Evolutionary conservation across 441 rosid genomes (phyloP).

Genomic region (Flueggea neowawraea): DNA sequence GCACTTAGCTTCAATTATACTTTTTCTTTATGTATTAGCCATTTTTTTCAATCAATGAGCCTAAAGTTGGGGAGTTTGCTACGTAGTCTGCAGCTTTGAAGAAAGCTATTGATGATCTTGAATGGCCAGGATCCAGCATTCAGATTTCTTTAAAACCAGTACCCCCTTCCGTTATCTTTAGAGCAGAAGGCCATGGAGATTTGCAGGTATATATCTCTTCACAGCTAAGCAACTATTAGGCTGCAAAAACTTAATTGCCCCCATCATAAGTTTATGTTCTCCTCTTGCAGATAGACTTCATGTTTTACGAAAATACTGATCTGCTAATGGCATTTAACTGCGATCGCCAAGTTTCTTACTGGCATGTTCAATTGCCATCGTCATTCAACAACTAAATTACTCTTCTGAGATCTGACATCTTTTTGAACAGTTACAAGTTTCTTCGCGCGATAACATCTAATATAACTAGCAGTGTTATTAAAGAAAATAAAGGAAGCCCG

Average conservation of each 20-base stretch:
- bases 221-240: constrained; percentile 9
- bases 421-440: constrained; percentile 65
- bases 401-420: constrained; percentile 4
- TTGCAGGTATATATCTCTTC: constrained; percentile 55
- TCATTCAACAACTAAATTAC: background rate
- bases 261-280: constrained; percentile 3
- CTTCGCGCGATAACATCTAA: constrained; percentile 75
- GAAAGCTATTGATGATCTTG: constrained; percentile 97
- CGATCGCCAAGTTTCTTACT: constrained; percentile 55
- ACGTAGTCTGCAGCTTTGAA: constrained; percentile 80
- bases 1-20: background rate
- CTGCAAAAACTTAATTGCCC: constrained; percentile 2
- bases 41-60: constrained; percentile 3
- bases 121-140: constrained; percentile 95
- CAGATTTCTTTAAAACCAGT: constrained; percentile 55
- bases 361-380: constrained; percentile 29
- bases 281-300: constrained; percentile 66
- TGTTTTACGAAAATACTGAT: constrained; percentile 73
- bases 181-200: constrained; percentile 94
- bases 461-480: constrained; percentile 69
- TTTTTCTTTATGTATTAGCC: constrained; percentile 3
- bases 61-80: constrained; percentile 13
- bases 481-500: constrained; percentile 92
- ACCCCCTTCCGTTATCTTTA: constrained; percentile 79
- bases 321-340: constrained; percentile 82